Percentiles rank a stretch among this genome's conserved stretches.
phyloP scores from a whole-genome alignment of 257 asterid species.

The Gynochthodes officinalis region DNA sequence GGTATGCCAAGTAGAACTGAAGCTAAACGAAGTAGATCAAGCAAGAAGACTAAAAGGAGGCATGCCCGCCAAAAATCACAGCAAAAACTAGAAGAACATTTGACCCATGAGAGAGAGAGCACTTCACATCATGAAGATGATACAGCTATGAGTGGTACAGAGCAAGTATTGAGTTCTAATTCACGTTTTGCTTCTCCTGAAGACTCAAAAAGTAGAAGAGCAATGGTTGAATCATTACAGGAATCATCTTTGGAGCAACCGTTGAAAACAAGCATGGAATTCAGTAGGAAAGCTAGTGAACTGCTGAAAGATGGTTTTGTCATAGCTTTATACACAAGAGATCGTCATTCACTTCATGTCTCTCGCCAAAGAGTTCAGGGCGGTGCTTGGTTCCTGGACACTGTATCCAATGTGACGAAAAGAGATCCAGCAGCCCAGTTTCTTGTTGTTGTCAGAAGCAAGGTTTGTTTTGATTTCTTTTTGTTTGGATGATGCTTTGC shows the following conservation, averaged over 20 bases:
- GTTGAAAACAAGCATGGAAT: conserved; percentile 45
- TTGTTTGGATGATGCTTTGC: not conserved
- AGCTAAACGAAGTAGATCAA: conserved; percentile 82
- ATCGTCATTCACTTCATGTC: conserved; percentile 69
- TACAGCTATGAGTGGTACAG: conserved; percentile 84
- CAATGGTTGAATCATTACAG: conserved; percentile 50
- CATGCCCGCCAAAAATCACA: conserved; percentile 87
- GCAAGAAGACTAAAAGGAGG: conserved; percentile 94
- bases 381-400: conserved; percentile 98
- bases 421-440: conserved; percentile 99
- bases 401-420: conserved; percentile 74
- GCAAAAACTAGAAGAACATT: conserved; percentile 68
- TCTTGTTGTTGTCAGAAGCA: conserved; percentile 78
- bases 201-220: conserved; percentile 66
- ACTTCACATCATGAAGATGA: conserved; percentile 84
- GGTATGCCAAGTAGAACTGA: conserved; percentile 61
- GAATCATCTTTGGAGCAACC: conserved; percentile 55
- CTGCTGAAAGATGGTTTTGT: conserved; percentile 83
- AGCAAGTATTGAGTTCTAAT: conserved; percentile 84
- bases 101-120: conserved; percentile 63
- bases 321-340: conserved; percentile 80
- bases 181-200: conserved; percentile 94
- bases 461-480: conserved; percentile 50
- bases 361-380: conserved; percentile 92
- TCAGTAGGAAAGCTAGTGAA: conserved; percentile 54